phyloP scores from a whole-genome alignment of 768 basidiomycete species.

The Lepiota venenata region DNA sequence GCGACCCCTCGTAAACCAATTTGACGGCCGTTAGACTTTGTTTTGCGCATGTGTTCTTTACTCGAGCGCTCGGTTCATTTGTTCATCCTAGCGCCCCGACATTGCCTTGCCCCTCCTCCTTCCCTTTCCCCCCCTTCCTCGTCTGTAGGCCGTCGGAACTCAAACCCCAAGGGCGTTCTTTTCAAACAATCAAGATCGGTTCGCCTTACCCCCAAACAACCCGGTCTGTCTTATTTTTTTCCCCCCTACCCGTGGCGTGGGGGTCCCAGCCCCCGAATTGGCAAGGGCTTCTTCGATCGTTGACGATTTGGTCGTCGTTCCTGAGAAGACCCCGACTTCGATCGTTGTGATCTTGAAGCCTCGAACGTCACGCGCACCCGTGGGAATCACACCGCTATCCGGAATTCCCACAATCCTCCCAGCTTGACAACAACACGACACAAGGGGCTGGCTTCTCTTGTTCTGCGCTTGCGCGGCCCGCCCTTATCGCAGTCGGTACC shows the following conservation, averaged over 20 bases:
- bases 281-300: slow-evolving; percentile 30
- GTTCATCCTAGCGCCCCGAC: background rate
- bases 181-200: background rate
- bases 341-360: slow-evolving; percentile 21
- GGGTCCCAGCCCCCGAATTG: slow-evolving; percentile 1
- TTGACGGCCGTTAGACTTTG: slow-evolving; percentile 8
- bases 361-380: slow-evolving; percentile 30
- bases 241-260: slow-evolving; percentile 11
- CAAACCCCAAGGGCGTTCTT: background rate
- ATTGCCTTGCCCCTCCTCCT: slow-evolving; percentile 1
- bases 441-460: no score
- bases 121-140: background rate
- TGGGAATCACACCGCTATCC: background rate
- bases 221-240: background rate
- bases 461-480: slow-evolving; percentile 17
- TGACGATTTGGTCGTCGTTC: slow-evolving; percentile 26
- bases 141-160: background rate
- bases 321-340: slow-evolving; percentile 28
- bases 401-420: background rate
- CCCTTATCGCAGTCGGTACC: slow-evolving; percentile 19
- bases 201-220: background rate
- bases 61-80: background rate
- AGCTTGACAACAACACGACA: slow-evolving; percentile 15
- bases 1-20: slow-evolving; percentile 17
- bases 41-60: background rate